Evolutionary conservation across 2,329 filamentous ascomycete genomes (phyloP), one percentile per base, ranked within the genome.

Genomic region (Penicillium crustosum): DNA sequence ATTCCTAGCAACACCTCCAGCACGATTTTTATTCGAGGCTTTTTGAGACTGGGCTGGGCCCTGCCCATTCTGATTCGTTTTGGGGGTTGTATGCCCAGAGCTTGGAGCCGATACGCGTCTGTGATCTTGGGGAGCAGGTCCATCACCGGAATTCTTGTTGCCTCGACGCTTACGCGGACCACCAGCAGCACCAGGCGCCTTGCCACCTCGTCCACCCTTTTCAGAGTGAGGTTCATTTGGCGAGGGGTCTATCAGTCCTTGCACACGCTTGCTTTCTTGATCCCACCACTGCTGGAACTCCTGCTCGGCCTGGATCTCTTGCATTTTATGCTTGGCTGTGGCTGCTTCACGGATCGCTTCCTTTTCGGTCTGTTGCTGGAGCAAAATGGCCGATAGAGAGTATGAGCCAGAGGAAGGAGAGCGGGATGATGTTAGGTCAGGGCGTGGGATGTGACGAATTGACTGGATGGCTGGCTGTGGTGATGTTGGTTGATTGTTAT

Each of bases 251-350:
- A 69, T 56, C 19, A 75, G 59, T 3, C 71, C 69, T 61, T 74
- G 73, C 8, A 75, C 64, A 31, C 74, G 69, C 57, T 70, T 72
- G 53, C 73, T 75, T 51, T 75, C 73, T 55, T 75, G 69, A 25
- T 76, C 73, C 73, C 73, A 75, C 74, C 74, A 76, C 72, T 95
- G 88, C 71, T 97, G 91, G 72, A 99, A 99, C 51, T 91, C 91
- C 71, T 99, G 94, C 75, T 99, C 94, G 64, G 94, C 87, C 73
- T 99, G 94, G 58, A 99, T 99, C 62, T 97, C 94, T 69, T 95
- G 88, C 31, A 99, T 78, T 62, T 90, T 94, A 55, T 93, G 85
- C 76, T 96, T 97, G 2, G 92, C 90, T 15, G 73, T 77, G 12
- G 87, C 87, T 0, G 92, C 91, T 71, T 96, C 93, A 53, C 86